Base-by-base conservation (phyloP, 1,284 basidiomycete species). In the Cerioporus squamosus region DNA sequence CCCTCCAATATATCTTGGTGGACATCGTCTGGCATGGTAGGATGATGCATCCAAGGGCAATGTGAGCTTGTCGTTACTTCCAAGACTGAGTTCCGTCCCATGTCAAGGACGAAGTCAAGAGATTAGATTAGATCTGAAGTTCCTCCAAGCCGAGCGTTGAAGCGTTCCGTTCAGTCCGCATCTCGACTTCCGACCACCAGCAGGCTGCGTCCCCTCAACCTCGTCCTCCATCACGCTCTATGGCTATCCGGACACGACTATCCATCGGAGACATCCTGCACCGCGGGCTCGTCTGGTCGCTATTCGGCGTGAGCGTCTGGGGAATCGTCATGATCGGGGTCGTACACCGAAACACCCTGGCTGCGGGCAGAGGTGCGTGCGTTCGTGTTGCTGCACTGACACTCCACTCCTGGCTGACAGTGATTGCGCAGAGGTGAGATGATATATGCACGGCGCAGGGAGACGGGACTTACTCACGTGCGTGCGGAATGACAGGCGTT, bases 311-410 rank as follows among this genome's bases (percentile, higher is more conserved):
- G 20, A 67, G 65, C 38, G 65, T 68, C 2, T 71, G 69, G 68
- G 71, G 70, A 2, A 39, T 69, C 18, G 67, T 67, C 49, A 69
- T 68, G 68, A 73, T 72, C 22, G 71, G 69, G 9, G 63, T 66
- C n/a, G 68, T 70, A 10, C 71, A 73, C 54, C 62, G 63, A 33
- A 64, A 71, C 33, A 73, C 66, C 6, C n/a, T 73, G 49, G 53
- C 45, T 51, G 64, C 68, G 17, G 70, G 71, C 18, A 61, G 62
- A 68, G 70, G 70, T 71, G 56, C 50, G 68, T 65, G 7, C 31
- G 15, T 18, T 15, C 39, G 15, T 40, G 18, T 40, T 40, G 8
- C n/a, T 20, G 15, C 20, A 10, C 17, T 36, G 40, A 29, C 1
- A 29, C 9, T 9, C 6, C 26, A 5, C 26, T 20, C n/a, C 12